phyloP scores from a whole-genome alignment of 768 basidiomycete genomes.

The Leucocoprinus birnbaumii region DNA sequence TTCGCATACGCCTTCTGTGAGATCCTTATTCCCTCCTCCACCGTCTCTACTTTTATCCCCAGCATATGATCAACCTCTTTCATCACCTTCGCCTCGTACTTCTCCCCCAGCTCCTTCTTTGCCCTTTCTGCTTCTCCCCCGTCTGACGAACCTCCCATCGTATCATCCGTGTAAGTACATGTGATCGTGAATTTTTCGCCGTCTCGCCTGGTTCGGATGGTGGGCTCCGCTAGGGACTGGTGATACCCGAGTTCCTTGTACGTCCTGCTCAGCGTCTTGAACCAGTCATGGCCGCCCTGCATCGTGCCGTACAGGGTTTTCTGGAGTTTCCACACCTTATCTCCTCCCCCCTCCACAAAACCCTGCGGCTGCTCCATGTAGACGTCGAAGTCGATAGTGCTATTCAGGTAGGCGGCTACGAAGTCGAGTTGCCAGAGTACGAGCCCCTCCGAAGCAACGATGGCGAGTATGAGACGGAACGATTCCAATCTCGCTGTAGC shows the following conservation, averaged over 20 bases:
- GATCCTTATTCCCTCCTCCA: too few relatives aligned
- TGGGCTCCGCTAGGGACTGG: slow-evolving; percentile 3
- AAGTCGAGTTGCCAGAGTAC: slow-evolving; percentile 20
- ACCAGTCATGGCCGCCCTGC: slow-evolving; percentile 27
- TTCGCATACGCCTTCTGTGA: too few relatives aligned
- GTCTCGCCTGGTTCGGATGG: too few relatives aligned
- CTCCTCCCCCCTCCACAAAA: slow-evolving; percentile 13
- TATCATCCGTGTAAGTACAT: too few relatives aligned
- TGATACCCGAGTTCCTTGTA: neutral
- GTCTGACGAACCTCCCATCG: too few relatives aligned
- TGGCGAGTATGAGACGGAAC: neutral
- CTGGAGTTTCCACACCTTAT: slow-evolving; percentile 16
- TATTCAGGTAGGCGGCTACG: slow-evolving; percentile 22
- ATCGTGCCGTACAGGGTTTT: slow-evolving; percentile 33
- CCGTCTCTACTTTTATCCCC: too few relatives aligned
- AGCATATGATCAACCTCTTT: too few relatives aligned
- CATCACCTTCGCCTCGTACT: too few relatives aligned
- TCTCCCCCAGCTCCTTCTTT: too few relatives aligned
- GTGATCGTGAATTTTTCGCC: too few relatives aligned
- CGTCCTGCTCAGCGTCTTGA: slow-evolving; percentile 27
- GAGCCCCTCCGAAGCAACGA: slow-evolving; percentile 4
- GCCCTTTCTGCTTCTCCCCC: too few relatives aligned
- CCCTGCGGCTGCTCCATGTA: slow-evolving; percentile 22
- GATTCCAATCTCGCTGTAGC: slow-evolving; percentile 10
- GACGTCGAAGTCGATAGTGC: slow-evolving; percentile 23